phyloP scores from a whole-genome alignment of 2,329 filamentous ascomycete species.

The Exophiala alcalophila region DNA sequence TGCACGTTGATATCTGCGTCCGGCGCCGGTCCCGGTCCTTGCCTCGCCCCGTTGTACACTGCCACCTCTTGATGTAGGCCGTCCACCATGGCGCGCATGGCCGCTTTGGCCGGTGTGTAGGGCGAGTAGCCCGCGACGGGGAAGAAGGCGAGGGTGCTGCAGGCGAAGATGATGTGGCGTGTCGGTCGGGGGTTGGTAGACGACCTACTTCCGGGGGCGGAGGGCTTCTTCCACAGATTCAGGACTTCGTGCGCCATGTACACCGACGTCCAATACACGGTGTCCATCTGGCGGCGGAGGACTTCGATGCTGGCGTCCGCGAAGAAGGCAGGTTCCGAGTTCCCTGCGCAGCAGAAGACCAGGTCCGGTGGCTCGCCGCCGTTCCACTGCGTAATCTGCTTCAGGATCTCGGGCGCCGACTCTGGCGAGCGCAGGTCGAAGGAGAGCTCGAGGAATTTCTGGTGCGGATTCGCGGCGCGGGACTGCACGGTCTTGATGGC shows the following conservation, averaged over 20 bases:
- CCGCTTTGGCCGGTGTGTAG: conserved; percentile 82
- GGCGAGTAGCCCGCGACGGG: conserved; percentile 77
- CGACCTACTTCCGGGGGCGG: conserved; percentile 24
- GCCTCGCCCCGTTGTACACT: conserved; percentile 70
- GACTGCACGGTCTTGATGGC: conserved; percentile 63
- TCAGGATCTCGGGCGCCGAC: conserved; percentile 68
- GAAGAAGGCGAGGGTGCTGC: conserved; percentile 71
- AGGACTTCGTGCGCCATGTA: conserved; percentile 83
- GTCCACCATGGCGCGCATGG: conserved; percentile 78
- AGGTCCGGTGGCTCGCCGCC: conserved; percentile 69
- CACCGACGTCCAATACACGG: conserved; percentile 83
- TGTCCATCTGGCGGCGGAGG: conserved; percentile 77
- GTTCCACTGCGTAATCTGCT: conserved; percentile 77
- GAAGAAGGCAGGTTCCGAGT: conserved; percentile 71
- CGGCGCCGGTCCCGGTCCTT: conserved; percentile 37
- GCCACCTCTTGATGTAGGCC: conserved; percentile 78
- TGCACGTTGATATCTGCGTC: conserved; percentile 73
- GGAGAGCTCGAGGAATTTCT: conserved; percentile 79
- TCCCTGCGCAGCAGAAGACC: conserved; percentile 86
- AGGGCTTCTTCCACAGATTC: conserved; percentile 64
- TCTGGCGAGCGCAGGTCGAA: conserved; percentile 72
- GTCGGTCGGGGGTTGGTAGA: conserved; percentile 42
- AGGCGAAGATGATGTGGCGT: conserved; percentile 84
- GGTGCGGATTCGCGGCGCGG: conserved; percentile 60
- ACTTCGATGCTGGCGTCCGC: conserved; percentile 66